phyloP scores from a whole-genome alignment of 805 yeast genomes.

The Debaryomyces prosopidis region DNA sequence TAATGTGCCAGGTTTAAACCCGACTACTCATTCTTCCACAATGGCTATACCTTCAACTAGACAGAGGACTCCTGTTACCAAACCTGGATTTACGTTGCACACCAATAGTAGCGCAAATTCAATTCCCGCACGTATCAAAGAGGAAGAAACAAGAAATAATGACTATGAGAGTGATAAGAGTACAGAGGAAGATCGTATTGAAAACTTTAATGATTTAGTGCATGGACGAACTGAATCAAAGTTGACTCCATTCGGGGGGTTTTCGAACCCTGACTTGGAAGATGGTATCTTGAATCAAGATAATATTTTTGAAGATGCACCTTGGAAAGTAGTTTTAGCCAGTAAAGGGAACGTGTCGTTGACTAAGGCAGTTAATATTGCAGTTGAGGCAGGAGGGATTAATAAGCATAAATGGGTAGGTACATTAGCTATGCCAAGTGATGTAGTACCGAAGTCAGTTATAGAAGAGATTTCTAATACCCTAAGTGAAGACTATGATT shows the following conservation, averaged over 20 bases:
- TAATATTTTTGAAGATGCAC: conserved; percentile 57
- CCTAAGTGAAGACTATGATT: conserved; percentile 50
- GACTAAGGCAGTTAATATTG: conserved; percentile 74
- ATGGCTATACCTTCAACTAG: conserved; percentile 9
- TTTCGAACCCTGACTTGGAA: conserved; percentile 59
- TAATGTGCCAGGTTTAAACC: conserved; percentile 10
- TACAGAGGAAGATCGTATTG: conserved; percentile 20
- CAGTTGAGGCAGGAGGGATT: conserved; percentile 38
- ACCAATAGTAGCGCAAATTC: conserved; percentile 31
- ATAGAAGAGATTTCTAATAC: conserved; percentile 52
- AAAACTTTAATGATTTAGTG: conserved; percentile 25
- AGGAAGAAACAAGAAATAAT: conserved; percentile 10
- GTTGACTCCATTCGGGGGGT: conserved; percentile 72
- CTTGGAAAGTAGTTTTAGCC: conserved; percentile 73
- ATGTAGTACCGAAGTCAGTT: conserved; percentile 62
- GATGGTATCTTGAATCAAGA: conserved; percentile 40
- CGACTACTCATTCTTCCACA: conserved; percentile 5
- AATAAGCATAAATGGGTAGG: conserved; percentile 73
- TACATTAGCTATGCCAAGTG: conserved; percentile 89
- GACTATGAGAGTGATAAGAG: conserved; percentile 3
- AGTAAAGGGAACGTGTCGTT: conserved; percentile 85
- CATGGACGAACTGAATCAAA: conserved; percentile 31
- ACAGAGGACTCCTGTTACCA: conserved; percentile 15
- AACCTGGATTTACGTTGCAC: conserved; percentile 20
- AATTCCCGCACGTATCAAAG: conserved; percentile 23